A percentile compares a stretch with the other conserved stretches of the same genome.
Conservation (phyloP, 129 eudicot genomes). For the Centrapalus pauciflorus region DNA sequence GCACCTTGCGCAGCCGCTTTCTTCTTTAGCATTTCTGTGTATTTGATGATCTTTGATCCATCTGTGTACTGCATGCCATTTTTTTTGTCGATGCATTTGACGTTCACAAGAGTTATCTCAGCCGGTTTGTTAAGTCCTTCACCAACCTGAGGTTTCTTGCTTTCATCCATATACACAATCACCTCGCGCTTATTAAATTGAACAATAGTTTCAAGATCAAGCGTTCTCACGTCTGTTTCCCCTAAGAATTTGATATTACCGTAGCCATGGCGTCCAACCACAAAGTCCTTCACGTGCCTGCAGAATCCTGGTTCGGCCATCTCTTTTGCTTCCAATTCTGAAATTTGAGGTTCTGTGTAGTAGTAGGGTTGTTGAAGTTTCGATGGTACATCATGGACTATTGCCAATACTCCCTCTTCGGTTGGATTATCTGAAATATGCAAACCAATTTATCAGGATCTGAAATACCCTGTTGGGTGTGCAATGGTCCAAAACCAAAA, state of each 20-base stretch:
- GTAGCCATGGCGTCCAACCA: constrained; percentile 55
- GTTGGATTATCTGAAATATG: constrained; percentile 2
- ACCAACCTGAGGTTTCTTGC: constrained; percentile 58
- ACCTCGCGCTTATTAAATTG: constrained; percentile 62
- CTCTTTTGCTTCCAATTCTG: constrained; percentile 53
- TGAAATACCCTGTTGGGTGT: too few relatives aligned
- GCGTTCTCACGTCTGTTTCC: constrained; percentile 48
- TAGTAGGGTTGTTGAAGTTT: constrained; percentile 52
- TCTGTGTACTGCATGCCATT: constrained; percentile 42
- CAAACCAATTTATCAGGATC: not conserved
- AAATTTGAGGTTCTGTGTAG: constrained; percentile 53
- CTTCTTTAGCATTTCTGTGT: constrained; percentile 44
- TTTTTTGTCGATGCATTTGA: constrained; percentile 55
- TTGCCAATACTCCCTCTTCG: not conserved
- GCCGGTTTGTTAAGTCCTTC: constrained; percentile 77
- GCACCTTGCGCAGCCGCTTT: constrained; percentile 52
- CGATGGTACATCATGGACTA: constrained; percentile 34
- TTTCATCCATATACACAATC: constrained; percentile 52
- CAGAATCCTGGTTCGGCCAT: constrained; percentile 55
- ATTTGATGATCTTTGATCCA: constrained; percentile 45
- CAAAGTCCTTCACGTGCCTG: constrained; percentile 61
- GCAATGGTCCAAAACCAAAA: too few relatives aligned
- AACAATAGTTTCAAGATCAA: constrained; percentile 45
- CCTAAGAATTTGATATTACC: constrained; percentile 65
- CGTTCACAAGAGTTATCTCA: constrained; percentile 60